phyloP scores from a whole-genome alignment of 2,329 filamentous ascomycete genomes.

The Fusarium liriodendri region DNA sequence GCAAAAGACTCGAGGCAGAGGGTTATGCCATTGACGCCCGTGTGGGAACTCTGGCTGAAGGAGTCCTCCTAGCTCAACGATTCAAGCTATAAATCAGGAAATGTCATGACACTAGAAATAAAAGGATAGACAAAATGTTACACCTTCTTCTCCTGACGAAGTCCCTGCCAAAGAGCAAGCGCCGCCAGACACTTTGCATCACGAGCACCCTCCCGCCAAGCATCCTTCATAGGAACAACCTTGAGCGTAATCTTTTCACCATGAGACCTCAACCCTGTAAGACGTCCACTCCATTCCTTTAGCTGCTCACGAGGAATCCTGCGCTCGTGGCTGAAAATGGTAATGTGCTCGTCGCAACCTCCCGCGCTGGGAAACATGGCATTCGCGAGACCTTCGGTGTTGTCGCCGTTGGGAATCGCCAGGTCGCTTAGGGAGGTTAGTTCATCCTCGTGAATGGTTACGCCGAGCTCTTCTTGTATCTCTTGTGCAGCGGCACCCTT shows the following conservation, averaged over 20 bases:
- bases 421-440: constrained; percentile 65
- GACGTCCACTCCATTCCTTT: constrained; percentile 65
- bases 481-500: constrained; percentile 68
- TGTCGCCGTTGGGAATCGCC: constrained; percentile 48
- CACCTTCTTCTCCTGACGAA: constrained; percentile 60
- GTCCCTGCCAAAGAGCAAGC: constrained; percentile 67
- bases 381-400: constrained; percentile 50
- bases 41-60: constrained; percentile 82
- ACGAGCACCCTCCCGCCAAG: constrained; percentile 67
- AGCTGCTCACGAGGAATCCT: constrained; percentile 62
- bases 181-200: constrained; percentile 71
- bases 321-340: constrained; percentile 67
- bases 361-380: constrained; percentile 70
- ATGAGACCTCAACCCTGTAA: constrained; percentile 67
- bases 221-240: constrained; percentile 65
- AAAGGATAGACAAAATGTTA: constrained; percentile 29
- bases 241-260: constrained; percentile 73
- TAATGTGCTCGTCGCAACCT: constrained; percentile 70
- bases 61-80: constrained; percentile 76
- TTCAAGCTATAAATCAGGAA: constrained; percentile 51
- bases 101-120: not conserved
- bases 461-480: constrained; percentile 69
- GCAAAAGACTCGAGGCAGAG: constrained; percentile 73
- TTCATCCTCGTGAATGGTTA: constrained; percentile 61
- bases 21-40: constrained; percentile 85